phyloP scores from a whole-genome alignment of 805 yeast species.

The Clavispora carvajalis region DNA sequence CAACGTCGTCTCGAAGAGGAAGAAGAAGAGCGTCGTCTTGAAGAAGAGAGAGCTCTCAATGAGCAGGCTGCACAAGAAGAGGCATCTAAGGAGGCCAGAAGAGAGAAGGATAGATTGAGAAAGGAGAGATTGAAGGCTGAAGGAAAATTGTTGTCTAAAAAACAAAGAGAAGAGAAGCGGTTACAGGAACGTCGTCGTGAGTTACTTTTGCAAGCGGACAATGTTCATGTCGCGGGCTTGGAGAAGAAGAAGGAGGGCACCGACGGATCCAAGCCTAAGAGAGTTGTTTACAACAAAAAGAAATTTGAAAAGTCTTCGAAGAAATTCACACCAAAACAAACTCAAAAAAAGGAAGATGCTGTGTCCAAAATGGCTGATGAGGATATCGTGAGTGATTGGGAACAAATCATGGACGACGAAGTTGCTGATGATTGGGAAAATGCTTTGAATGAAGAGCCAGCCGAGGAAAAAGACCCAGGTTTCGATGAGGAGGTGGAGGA shows the following conservation, averaged over 20 bases:
- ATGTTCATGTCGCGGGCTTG: conserved; percentile 72
- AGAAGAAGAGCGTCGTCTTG: conserved; percentile 46
- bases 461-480: conserved; percentile 21
- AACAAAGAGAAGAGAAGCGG: conserved; percentile 90
- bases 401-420: conserved; percentile 35
- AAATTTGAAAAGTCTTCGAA: conserved; percentile 47
- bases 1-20: conserved; percentile 67
- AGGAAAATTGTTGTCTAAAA: conserved; percentile 90
- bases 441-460: conserved; percentile 25
- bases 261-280: conserved; percentile 47
- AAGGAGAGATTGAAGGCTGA: conserved; percentile 92
- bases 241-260: conserved; percentile 24
- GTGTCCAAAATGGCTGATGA: conserved; percentile 19
- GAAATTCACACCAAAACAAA: conserved; percentile 27
- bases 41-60: conserved; percentile 44
- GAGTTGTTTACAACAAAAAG: conserved; percentile 66
- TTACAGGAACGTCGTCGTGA: conserved; percentile 84
- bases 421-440: conserved; percentile 50
- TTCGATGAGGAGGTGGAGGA: conserved; percentile 15
- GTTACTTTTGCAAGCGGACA: conserved; percentile 69
- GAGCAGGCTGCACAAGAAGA: conserved; percentile 66
- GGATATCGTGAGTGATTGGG: conserved; percentile 20
- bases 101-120: conserved; percentile 81
- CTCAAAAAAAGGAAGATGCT: conserved; percentile 12
- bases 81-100: conserved; percentile 58